These are phyloP conservation scores for Colletotrichum sp. DNA, from an alignment of 2,329 filamentous ascomycete genomes.

Conservation along the genomic window DNA sequence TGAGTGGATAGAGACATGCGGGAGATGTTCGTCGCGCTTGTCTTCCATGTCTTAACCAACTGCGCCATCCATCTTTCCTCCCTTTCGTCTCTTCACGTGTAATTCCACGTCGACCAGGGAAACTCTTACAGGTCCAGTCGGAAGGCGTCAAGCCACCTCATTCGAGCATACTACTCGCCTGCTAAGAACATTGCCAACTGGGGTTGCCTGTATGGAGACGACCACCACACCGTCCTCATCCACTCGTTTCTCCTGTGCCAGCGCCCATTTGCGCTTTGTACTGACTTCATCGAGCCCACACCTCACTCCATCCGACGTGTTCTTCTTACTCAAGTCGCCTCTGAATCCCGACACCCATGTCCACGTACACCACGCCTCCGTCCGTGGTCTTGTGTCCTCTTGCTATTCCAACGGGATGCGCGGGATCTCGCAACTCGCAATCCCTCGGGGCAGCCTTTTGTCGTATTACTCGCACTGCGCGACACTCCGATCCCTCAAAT, in stretches of 20 bases:
- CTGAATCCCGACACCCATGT: not conserved
- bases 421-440: not conserved
- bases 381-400: not conserved
- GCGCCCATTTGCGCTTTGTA: not conserved
- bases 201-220: not conserved
- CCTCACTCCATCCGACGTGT: not conserved
- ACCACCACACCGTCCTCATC: not conserved
- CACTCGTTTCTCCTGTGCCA: not conserved
- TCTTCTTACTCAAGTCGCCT: not conserved
- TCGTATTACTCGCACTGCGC: not conserved
- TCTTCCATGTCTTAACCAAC: not conserved
- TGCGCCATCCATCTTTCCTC: not conserved
- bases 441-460: not conserved
- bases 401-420: not conserved
- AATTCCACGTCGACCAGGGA: not conserved
- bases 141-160: not conserved
- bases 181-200: not conserved
- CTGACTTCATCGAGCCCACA: not conserved
- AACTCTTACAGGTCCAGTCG: not conserved
- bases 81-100: not conserved
- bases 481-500: not conserved
- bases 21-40: not conserved
- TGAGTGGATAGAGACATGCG: not conserved
- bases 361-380: not conserved
- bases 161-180: not conserved